Conservation (phyloP, 2,329 filamentous ascomycete genomes). For the Cordyceps cateniannulata region DNA sequence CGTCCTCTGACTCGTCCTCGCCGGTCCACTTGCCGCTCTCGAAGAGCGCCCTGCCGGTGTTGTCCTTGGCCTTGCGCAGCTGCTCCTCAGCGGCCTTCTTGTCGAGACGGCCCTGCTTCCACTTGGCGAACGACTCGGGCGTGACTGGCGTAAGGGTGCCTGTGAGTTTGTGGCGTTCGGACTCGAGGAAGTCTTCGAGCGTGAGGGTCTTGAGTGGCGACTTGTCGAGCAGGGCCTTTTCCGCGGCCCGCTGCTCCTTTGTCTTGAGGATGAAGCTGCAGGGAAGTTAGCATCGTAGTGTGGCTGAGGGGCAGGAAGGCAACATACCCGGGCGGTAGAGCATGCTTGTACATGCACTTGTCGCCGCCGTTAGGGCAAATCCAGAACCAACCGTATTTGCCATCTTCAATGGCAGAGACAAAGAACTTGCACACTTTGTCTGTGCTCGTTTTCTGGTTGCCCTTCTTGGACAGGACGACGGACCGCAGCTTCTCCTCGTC, state of each 20-base stretch:
- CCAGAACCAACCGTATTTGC: constrained; percentile 99
- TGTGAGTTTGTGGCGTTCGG: constrained; percentile 89
- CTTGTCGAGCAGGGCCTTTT: constrained; percentile 95
- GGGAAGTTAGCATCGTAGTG: constrained; percentile 21
- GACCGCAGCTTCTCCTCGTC: constrained; percentile 91
- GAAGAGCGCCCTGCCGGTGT: constrained; percentile 89
- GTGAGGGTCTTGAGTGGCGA: constrained; percentile 90
- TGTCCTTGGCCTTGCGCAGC: constrained; percentile 85
- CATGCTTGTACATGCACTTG: constrained; percentile 98
- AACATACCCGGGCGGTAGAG: constrained; percentile 83
- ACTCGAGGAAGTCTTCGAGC: constrained; percentile 94
- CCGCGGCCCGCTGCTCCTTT: constrained; percentile 89
- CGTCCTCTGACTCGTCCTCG: constrained; percentile 55
- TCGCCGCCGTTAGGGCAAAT: constrained; percentile 92
- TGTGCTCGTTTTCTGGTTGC: constrained; percentile 89
- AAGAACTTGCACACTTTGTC: constrained; percentile 99
- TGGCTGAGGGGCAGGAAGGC: background rate
- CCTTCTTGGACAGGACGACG: constrained; percentile 92
- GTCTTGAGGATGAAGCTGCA: constrained; percentile 90
- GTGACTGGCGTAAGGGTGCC: constrained; percentile 91
- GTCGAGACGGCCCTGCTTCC: constrained; percentile 89
- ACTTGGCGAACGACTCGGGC: constrained; percentile 85
- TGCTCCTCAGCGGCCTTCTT: constrained; percentile 96
- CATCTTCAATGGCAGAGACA: constrained; percentile 93
- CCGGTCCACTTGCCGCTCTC: constrained; percentile 91